These are phyloP conservation scores for Capsicum pubescens DNA, from an alignment of 257 asterid species.

Conservation along the genomic window DNA sequence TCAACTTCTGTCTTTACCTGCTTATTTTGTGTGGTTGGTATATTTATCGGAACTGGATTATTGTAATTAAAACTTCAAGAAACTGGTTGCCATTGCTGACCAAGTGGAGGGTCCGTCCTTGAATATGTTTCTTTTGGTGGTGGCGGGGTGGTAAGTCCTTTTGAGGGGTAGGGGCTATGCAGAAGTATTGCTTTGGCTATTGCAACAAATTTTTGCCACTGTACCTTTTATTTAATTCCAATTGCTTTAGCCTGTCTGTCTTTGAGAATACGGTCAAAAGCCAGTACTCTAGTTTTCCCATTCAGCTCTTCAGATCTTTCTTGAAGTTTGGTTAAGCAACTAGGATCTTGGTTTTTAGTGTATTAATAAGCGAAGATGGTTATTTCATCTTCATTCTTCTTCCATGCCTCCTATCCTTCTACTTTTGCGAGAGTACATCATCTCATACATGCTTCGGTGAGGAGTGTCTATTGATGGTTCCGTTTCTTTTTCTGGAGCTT, in stretches of 20 bases:
- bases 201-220: neutral
- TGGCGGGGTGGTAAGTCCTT: neutral
- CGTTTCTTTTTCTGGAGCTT: neutral
- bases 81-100: neutral
- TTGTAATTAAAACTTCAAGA: neutral
- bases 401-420: neutral
- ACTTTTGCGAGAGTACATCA: neutral
- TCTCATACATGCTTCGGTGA: neutral
- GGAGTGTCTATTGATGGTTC: neutral
- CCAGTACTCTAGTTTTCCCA: neutral
- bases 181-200: neutral
- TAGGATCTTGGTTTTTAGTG: neutral
- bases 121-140: neutral
- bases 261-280: neutral
- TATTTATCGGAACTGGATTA: neutral
- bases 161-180: neutral
- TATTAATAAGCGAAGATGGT: neutral
- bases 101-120: conserved; percentile 1
- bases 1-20: neutral
- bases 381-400: neutral
- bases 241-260: conserved; percentile 12
- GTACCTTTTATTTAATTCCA: neutral
- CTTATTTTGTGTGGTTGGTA: neutral
- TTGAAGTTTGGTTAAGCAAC: conserved; percentile 15
- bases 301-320: neutral